Conservation (phyloP, 139 green algal genomes). For the Trebouxia sp. region DNA sequence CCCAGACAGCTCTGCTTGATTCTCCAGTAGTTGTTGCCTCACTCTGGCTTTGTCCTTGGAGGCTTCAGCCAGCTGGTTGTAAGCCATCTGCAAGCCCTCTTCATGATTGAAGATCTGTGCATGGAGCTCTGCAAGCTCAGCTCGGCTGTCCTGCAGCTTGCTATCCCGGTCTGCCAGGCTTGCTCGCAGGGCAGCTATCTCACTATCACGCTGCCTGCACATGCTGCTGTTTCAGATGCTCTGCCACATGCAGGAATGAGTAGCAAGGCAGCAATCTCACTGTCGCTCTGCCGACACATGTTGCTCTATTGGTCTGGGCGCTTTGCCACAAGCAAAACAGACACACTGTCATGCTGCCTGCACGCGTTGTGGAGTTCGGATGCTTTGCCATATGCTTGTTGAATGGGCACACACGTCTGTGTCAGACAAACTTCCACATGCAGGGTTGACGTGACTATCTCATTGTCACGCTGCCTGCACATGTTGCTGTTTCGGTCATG, state of each 20-base stretch:
- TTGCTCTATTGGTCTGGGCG: too few species aligned
- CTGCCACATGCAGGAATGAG: too few species aligned
- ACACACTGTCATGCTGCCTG: too few species aligned
- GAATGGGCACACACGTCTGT: too few species aligned
- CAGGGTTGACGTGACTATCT: too few species aligned
- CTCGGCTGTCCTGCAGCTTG: slow-evolving; percentile 16
- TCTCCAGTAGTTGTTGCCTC: slow-evolving; percentile 6
- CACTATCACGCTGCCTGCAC: background rate
- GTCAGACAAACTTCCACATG: too few species aligned
- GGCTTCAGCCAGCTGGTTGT: slow-evolving; percentile 24
- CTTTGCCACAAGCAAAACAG: too few species aligned
- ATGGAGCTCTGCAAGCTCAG: background rate
- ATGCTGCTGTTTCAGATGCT: background rate
- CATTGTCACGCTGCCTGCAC: background rate
- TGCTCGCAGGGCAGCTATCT: slow-evolving; percentile 13
- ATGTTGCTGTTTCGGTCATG: background rate
- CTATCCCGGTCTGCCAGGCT: slow-evolving; percentile 17
- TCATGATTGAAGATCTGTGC: slow-evolving; percentile 8
- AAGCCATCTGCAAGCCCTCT: slow-evolving; percentile 1
- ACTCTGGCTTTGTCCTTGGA: background rate
- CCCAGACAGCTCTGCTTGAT: slow-evolving; percentile 10
- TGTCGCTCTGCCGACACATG: background rate
- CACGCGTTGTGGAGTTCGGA: too few species aligned
- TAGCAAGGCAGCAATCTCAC: too few species aligned
- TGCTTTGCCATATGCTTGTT: too few species aligned